These are phyloP conservation scores for Fusarium goolgardi DNA, from an alignment of 2,329 filamentous ascomycete species.

Conservation along the genomic window DNA sequence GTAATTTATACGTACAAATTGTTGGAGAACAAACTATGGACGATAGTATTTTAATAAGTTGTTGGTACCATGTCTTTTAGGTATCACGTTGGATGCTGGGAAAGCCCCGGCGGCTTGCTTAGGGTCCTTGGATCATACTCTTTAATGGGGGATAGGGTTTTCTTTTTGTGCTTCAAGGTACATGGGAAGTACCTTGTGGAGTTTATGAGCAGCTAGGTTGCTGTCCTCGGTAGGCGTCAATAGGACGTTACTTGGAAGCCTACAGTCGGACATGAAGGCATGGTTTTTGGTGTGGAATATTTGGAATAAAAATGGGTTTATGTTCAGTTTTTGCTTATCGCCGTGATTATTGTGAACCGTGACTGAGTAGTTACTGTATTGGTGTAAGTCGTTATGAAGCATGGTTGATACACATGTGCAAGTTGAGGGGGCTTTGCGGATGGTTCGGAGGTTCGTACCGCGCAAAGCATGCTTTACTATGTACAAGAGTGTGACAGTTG, in stretches of 20 bases:
- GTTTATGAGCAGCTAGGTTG: constrained; percentile 43
- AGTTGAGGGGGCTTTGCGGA: neutral
- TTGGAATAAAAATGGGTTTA: constrained; percentile 38
- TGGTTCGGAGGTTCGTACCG: constrained; percentile 8
- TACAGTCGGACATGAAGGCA: constrained; percentile 43
- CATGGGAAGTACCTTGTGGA: constrained; percentile 26
- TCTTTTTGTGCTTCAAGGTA: constrained; percentile 29
- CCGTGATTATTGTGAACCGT: neutral
- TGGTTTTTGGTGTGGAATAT: constrained; percentile 31
- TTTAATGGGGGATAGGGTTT: constrained; percentile 42
- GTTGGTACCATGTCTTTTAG: constrained; percentile 37
- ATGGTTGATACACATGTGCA: neutral
- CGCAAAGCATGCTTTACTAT: constrained; percentile 15
- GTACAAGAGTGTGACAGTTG: constrained; percentile 16
- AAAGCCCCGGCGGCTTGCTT: constrained; percentile 52
- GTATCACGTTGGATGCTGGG: constrained; percentile 43
- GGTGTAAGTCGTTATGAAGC: neutral
- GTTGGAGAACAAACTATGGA: constrained; percentile 42
- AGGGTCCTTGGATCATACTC: constrained; percentile 41
- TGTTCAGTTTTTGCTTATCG: constrained; percentile 21
- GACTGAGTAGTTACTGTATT: neutral
- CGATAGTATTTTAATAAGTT: constrained; percentile 45
- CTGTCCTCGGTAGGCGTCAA: constrained; percentile 34
- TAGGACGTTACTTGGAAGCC: constrained; percentile 31
- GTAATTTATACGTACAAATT: constrained; percentile 50